Percentiles rank a stretch among this genome's conserved stretches.
Conservation (phyloP, 2,329 filamentous ascomycete species). For the Xylaria sp. region DNA sequence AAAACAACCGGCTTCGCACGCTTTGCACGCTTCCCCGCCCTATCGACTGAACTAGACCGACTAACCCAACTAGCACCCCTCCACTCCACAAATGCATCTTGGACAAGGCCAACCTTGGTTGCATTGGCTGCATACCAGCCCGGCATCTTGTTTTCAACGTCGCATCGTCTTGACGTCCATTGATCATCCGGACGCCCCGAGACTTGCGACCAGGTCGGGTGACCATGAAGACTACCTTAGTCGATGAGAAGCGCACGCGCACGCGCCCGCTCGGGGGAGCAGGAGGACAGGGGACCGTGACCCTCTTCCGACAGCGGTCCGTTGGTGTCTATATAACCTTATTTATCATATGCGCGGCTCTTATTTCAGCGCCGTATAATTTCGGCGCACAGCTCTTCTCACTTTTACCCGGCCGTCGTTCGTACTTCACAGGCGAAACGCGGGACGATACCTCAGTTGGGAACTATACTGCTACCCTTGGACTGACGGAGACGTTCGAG, state of each 20-base stretch:
- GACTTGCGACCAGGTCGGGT: conserved; percentile 20
- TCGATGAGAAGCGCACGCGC: conserved; percentile 25
- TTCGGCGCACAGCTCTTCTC: conserved; percentile 9
- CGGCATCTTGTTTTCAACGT: conserved; percentile 11
- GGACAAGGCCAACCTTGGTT: conserved; percentile 13
- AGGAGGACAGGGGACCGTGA: not conserved
- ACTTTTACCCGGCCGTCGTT: conserved; percentile 13
- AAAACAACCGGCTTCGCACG: not conserved
- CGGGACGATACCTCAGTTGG: conserved; percentile 1
- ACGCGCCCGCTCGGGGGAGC: conserved; percentile 21
- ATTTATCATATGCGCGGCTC: conserved; percentile 8
- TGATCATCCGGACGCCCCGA: conserved; percentile 28
- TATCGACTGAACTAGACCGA: conserved; percentile 4
- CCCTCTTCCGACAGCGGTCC: not conserved
- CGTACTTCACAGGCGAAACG: not conserved
- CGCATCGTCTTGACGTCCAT: conserved; percentile 11
- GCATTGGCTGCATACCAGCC: conserved; percentile 4
- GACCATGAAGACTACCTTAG: conserved; percentile 5
- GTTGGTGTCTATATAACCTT: conserved; percentile 20
- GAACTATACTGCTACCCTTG: not conserved
- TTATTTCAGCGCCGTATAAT: conserved; percentile 4
- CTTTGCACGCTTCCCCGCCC: conserved; percentile 24
- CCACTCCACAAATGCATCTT: conserved; percentile 1
- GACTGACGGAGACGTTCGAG: conserved; percentile 3
- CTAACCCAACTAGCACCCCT: not conserved